These are phyloP conservation scores for Pezizomycotina sp. DNA, from an alignment of 2,329 filamentous ascomycete species.

Conservation along the genomic window DNA sequence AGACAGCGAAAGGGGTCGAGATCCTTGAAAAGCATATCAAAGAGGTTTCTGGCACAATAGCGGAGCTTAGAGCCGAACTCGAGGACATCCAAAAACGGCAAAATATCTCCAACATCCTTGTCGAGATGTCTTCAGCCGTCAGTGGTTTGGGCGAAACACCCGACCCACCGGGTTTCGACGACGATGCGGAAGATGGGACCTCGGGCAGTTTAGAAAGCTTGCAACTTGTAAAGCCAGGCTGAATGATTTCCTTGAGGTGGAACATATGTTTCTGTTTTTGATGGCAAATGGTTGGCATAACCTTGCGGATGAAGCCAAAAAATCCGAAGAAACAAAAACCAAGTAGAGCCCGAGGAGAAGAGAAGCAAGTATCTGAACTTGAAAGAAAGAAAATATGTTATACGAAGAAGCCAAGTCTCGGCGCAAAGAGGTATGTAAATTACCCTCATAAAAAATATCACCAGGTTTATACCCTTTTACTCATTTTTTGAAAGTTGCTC, in stretches of 20 bases:
- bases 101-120: too few relatives aligned
- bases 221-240: slow-evolving; percentile 12
- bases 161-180: too few relatives aligned
- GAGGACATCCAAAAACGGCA: too few relatives aligned
- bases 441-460: not conserved
- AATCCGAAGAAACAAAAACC: slow-evolving; percentile 15
- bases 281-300: slow-evolving; percentile 13
- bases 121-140: too few relatives aligned
- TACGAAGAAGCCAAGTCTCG: slow-evolving; percentile 67
- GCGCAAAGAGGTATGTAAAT: slow-evolving; percentile 39
- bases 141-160: too few relatives aligned
- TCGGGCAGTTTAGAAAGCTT: too few relatives aligned
- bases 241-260: slow-evolving; percentile 14
- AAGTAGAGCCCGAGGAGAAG: slow-evolving; percentile 8
- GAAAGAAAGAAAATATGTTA: slow-evolving; percentile 49
- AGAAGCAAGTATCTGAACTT: slow-evolving; percentile 29
- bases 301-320: slow-evolving; percentile 6
- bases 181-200: slow-evolving; percentile 29
- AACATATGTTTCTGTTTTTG: slow-evolving; percentile 20
- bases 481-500: too few relatives aligned
- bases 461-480: slow-evolving; percentile 21
- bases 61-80: slow-evolving; percentile 48
- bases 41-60: slow-evolving; percentile 36
- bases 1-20: slow-evolving; percentile 44
- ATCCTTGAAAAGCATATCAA: slow-evolving; percentile 45